Evolutionary conservation across 2,329 filamentous ascomycete species (phyloP), one percentile per base, ranked within the genome.

Genomic region (Trichoderma cornu-damae): DNA sequence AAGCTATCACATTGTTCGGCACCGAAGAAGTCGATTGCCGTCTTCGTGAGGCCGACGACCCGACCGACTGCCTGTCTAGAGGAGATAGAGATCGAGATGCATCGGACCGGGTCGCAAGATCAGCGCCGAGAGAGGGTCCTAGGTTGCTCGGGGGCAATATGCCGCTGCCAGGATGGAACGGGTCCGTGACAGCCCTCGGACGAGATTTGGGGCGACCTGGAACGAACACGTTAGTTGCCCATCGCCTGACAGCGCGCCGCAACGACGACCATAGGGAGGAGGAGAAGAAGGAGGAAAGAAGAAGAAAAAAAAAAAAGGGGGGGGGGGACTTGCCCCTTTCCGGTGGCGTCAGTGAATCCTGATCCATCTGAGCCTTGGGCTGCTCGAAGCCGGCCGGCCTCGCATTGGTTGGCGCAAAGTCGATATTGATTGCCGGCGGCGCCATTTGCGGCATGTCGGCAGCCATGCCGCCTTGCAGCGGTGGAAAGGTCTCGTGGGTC

Each of bases 371-470:
- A 28, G 80, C 73, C 67, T 88, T 89, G 18, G 80, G 77, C 26
- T 82, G 81, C 46, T 71, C 68, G 57, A 72, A 73, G 30, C 63
- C 54, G 32, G 62, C 65, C 26, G 63, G 64, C 59, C 69, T 72
- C 32, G 58, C 81, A 76, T 52, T 88, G 83, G 86, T 86, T 22
- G 92, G 92, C 14, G 91, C 92, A 70, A 90, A 91, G 69, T 96
- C 89, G 65, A 96, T 94, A 68, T 94, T 96, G 72, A 96, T 96
- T 51, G 92, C 89, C 0, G 92, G 92, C n/a, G 92, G 89, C 3
- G 87, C 88, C 86, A 96, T 94, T 63, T 88, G 85, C 5, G 84
- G 82, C 68, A 89, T 81, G 58, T 92, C 88, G 28, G 73, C 70
- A 22, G 73, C 73, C 24, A 70, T 72, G n/a, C 71, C 70, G 22